Percentiles rank a stretch among this genome's conserved stretches.
phyloP scores from a whole-genome alignment of 108 stramenopile genomes.

The Cyclostephanos tholiformis region DNA sequence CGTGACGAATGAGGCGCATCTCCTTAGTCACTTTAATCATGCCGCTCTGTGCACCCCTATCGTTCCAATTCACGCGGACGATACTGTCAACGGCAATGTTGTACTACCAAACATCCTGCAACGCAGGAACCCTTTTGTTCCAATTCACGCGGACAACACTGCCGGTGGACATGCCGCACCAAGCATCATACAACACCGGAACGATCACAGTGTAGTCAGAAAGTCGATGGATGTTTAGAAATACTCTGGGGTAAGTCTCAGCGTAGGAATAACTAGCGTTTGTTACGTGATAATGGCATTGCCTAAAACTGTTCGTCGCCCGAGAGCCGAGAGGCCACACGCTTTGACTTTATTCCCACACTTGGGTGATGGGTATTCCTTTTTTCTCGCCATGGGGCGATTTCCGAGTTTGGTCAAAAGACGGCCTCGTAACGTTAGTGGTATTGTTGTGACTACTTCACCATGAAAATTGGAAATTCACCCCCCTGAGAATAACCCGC shows the following conservation, averaged over 20 bases:
- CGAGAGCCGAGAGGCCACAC: too few relatives aligned
- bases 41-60: constrained; percentile 30
- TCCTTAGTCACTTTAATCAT: constrained; percentile 34
- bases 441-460: too few relatives aligned
- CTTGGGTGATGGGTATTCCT: too few relatives aligned
- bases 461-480: too few relatives aligned
- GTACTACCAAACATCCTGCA: neutral
- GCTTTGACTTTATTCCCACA: too few relatives aligned
- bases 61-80: constrained; percentile 25
- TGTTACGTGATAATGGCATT: too few relatives aligned
- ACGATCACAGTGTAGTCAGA: neutral
- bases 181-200: neutral
- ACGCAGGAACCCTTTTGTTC: constrained; percentile 22
- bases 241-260: neutral
- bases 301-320: too few relatives aligned
- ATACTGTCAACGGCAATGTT: constrained; percentile 10
- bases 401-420: too few relatives aligned
- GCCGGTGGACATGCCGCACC: neutral
- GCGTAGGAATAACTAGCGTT: too few relatives aligned
- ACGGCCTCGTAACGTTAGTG: too few relatives aligned
- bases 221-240: constrained; percentile 4
- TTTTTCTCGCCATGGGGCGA: too few relatives aligned
- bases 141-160: constrained; percentile 29
- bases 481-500: neutral
- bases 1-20: constrained; percentile 17